Evolutionary conservation across 805 yeast genomes (phyloP).

Genomic region (Wickerhamiella spandovensis): DNA sequence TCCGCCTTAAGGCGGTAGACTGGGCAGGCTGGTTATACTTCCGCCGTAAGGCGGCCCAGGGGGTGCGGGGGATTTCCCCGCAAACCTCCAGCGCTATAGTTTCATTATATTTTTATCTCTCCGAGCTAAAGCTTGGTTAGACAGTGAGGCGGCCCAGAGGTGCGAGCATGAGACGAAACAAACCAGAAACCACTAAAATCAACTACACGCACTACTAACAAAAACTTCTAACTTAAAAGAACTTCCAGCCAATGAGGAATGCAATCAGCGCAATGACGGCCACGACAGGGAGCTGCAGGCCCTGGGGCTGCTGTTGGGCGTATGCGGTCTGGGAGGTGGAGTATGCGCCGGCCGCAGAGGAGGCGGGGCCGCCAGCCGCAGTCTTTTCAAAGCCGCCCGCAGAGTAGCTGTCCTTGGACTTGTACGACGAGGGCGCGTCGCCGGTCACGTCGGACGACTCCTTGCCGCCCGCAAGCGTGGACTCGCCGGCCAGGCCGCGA

Average conservation of each 20-base stretch:
- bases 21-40: too few relatives aligned
- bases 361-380: slow-evolving; percentile 8
- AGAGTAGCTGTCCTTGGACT: not conserved
- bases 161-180: too few relatives aligned
- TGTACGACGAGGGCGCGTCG: not conserved
- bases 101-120: too few relatives aligned
- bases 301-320: not conserved
- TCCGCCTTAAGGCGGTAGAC: too few relatives aligned
- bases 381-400: slow-evolving; percentile 7
- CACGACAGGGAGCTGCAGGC: slow-evolving; percentile 41
- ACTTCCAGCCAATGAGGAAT: slow-evolving; percentile 55
- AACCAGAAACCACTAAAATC: not conserved
- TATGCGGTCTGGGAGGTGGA: not conserved
- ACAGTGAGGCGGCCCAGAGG: too few relatives aligned
- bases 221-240: slow-evolving; percentile 31
- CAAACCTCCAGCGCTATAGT: too few relatives aligned
- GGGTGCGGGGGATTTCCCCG: too few relatives aligned
- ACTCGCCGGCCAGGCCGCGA: not conserved
- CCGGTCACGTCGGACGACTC: not conserved
- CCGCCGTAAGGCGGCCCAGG: too few relatives aligned
- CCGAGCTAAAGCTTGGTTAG: too few relatives aligned
- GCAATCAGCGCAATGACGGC: slow-evolving; percentile 41
- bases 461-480: not conserved
- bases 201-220: not conserved
- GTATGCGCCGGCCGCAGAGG: slow-evolving; percentile 10